Evolutionary conservation across 1,139 yeast genomes (phyloP).

Genomic region (Lodderomyces metapsilosis): DNA sequence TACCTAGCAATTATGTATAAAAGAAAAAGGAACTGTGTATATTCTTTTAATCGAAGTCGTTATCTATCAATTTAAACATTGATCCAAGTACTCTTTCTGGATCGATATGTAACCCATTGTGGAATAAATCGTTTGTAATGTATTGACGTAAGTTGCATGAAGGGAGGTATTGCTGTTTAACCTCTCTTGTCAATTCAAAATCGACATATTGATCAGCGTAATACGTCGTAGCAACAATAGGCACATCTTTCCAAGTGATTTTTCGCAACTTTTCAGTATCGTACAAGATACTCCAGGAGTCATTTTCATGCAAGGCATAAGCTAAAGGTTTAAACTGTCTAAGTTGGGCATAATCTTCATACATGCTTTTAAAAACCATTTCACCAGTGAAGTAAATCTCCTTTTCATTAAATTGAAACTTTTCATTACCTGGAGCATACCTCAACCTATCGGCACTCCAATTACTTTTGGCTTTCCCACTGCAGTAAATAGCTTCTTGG

Average conservation of each 20-base stretch:
- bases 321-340: conserved; percentile 41
- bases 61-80: conserved; percentile 39
- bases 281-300: conserved; percentile 45
- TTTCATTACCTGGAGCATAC: conserved; percentile 22
- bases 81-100: conserved; percentile 40
- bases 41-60: conserved; percentile 37
- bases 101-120: conserved; percentile 48
- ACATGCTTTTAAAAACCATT: conserved; percentile 54
- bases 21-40: not conserved
- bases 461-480: conserved; percentile 31
- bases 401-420: conserved; percentile 22
- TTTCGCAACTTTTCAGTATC: conserved; percentile 28
- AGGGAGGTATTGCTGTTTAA: conserved; percentile 29
- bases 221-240: conserved; percentile 53
- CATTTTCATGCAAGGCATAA: conserved; percentile 36
- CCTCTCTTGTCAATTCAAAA: conserved; percentile 37
- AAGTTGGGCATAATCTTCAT: conserved; percentile 46
- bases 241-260: conserved; percentile 36
- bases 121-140: conserved; percentile 52
- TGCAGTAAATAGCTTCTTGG: conserved; percentile 58
- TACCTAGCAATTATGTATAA: conserved; percentile 36
- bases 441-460: conserved; percentile 54
- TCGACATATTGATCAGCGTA: conserved; percentile 56
- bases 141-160: conserved; percentile 39
- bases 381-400: conserved; percentile 52